Base-by-base conservation (phyloP, 2,329 filamentous ascomycete genomes). In the Teratosphaeria nubilosa region DNA sequence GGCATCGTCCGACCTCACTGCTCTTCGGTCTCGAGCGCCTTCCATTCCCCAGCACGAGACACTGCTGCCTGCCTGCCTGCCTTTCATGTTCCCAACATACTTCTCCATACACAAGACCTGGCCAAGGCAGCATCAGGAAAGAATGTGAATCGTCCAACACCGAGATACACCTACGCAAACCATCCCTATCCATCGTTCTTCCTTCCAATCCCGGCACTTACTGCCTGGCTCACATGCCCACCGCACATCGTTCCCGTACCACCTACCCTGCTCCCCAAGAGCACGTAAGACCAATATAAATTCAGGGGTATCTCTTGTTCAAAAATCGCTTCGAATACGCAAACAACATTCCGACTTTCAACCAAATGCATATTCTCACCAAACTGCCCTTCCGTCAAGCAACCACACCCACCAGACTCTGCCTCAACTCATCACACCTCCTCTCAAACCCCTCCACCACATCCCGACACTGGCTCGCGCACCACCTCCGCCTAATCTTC, bases 391-490 rank as follows among this genome's bases (percentile, higher is more conserved):
- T 48, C 9, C n/a, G 5, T 48, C 41, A 48, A 6, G 41, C 41
- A 7, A n/a, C 41, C 41, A 48, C 41, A 11, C 41, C 30, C n/a
- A 59, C 63, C 60, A 67, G 51, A 53, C 62, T 63, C 52, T 59
- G 64, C 69, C 91, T 83, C 88, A 91, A 94, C 58, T 84, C 82
- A 58, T 91, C 86, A 74, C 91, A 96, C 1, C 92, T 86, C 69
- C 91, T 86, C 73, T 96, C 92, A 68, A 99, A 97, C 0, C 94
- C 94, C 52, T 87, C 86, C 34, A 96, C 86, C 1, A 99, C 91
- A 60, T 95, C 90, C 4, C 86, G 81, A 73, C 94, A 97, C 14
- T 92, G 88, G 24, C 80, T 81, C 7, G 88, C 90, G 62, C 91
- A 95, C 72, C 95, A 91, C 57, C 92, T 82, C 56, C 84, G 85